Evolutionary conservation across 805 yeast genomes (phyloP).

Genomic region (Wickerhamiella spandovensis): DNA sequence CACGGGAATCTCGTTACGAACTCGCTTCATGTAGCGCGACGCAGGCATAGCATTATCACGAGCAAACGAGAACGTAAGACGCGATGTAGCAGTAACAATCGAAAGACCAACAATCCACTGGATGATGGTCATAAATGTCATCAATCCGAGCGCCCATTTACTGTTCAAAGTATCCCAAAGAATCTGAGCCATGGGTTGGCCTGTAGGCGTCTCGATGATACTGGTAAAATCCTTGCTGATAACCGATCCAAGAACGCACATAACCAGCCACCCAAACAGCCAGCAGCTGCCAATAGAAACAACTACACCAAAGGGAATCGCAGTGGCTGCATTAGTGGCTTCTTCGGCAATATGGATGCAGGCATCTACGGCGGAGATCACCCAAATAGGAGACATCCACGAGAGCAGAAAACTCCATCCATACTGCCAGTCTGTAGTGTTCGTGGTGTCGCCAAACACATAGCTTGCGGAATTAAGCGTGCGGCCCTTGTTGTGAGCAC

Average conservation of each 20-base stretch:
- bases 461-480: slow-evolving; percentile 35
- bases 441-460: slow-evolving; percentile 40
- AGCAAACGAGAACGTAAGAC: slow-evolving; percentile 56
- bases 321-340: slow-evolving; percentile 46
- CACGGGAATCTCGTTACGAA: slow-evolving; percentile 42
- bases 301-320: slow-evolving; percentile 53
- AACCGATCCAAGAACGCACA: slow-evolving; percentile 35
- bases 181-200: slow-evolving; percentile 46
- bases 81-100: slow-evolving; percentile 49
- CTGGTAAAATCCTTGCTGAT: slow-evolving; percentile 37
- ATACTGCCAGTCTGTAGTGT: slow-evolving; percentile 48
- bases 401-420: slow-evolving; percentile 46
- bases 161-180: slow-evolving; percentile 34
- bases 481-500: slow-evolving; percentile 18
- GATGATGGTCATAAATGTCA: slow-evolving; percentile 32
- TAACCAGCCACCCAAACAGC: slow-evolving; percentile 41
- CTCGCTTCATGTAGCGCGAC: slow-evolving; percentile 35
- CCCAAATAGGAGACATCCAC: slow-evolving; percentile 25
- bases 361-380: slow-evolving; percentile 56
- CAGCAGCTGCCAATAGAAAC: slow-evolving; percentile 43
- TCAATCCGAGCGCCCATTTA: slow-evolving; percentile 31
- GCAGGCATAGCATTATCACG: slow-evolving; percentile 56
- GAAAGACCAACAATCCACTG: slow-evolving; percentile 52
- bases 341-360: slow-evolving; percentile 61
- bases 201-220: slow-evolving; percentile 32